Conservation (phyloP, 805 yeast genomes). For the Ogataea degrootiae region DNA sequence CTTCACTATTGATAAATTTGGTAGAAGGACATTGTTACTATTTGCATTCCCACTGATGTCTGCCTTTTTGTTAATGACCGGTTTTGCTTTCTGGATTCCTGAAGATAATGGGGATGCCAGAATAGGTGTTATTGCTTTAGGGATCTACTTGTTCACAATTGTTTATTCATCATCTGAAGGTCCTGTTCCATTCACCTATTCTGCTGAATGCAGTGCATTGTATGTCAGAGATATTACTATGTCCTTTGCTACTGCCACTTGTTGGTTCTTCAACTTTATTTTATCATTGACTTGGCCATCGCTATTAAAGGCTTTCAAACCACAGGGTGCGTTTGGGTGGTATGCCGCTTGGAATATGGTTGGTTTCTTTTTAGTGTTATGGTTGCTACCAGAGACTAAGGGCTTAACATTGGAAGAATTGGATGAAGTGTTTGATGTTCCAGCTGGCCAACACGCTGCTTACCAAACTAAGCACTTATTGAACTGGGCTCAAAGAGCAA, state of each 20-base stretch:
- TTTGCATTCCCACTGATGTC: slow-evolving; percentile 62
- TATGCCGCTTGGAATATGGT: slow-evolving; percentile 81
- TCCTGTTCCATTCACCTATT: slow-evolving; percentile 84
- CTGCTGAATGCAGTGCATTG: slow-evolving; percentile 80
- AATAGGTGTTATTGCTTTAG: slow-evolving; percentile 63
- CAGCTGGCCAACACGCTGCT: slow-evolving; percentile 50
- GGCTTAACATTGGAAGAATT: slow-evolving; percentile 71
- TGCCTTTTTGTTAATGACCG: slow-evolving; percentile 54
- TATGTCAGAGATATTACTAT: slow-evolving; percentile 77
- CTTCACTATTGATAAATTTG: slow-evolving; percentile 71
- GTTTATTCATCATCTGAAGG: slow-evolving; percentile 85
- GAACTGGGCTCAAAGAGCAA: slow-evolving; percentile 40
- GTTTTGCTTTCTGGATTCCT: slow-evolving; percentile 69
- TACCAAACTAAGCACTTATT: slow-evolving; percentile 37
- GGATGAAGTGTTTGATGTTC: slow-evolving; percentile 66
- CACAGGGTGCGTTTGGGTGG: slow-evolving; percentile 86
- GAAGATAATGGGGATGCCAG: slow-evolving; percentile 41
- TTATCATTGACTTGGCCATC: slow-evolving; percentile 79
- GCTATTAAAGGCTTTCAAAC: slow-evolving; percentile 56
- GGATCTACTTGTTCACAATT: slow-evolving; percentile 67
- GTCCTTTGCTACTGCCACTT: slow-evolving; percentile 70
- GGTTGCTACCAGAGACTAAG: slow-evolving; percentile 70
- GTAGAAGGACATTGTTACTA: slow-evolving; percentile 59
- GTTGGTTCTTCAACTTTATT: slow-evolving; percentile 71
- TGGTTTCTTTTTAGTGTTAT: slow-evolving; percentile 65